phyloP scores from a whole-genome alignment of 495 filamentous ascomycete genomes.

The Parathielavia appendiculata region DNA sequence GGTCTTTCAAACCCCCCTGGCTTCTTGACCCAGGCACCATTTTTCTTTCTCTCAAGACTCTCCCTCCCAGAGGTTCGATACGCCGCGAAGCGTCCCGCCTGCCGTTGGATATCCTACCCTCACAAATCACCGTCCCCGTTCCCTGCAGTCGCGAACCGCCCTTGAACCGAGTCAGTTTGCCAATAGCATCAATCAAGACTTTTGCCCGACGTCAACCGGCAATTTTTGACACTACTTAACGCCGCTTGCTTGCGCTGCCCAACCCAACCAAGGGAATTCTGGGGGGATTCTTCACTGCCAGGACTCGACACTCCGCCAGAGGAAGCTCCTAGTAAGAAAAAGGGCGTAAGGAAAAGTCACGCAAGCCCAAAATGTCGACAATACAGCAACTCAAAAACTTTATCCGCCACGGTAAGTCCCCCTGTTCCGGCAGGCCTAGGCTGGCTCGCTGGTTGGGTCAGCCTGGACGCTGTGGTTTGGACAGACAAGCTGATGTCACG shows the following conservation, averaged over 20 bases:
- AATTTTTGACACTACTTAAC: background rate
- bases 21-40: background rate
- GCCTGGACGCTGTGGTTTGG: background rate
- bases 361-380: slow-evolving; percentile 57
- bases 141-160: background rate
- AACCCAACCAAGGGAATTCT: background rate
- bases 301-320: background rate
- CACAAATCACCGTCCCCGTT: background rate
- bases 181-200: too few species aligned
- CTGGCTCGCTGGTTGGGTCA: background rate
- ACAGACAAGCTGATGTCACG: slow-evolving; percentile 29
- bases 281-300: background rate
- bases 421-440: background rate
- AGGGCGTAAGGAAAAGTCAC: background rate
- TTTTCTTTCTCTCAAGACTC: background rate
- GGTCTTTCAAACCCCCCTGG: slow-evolving; percentile 18
- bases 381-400: slow-evolving; percentile 87
- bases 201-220: too few species aligned
- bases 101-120: background rate
- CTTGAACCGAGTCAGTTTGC: background rate
- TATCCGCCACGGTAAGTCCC: slow-evolving; percentile 75
- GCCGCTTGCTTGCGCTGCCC: background rate
- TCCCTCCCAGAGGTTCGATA: slow-evolving; percentile 7
- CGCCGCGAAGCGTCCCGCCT: background rate
- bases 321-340: background rate